Conservation (phyloP, 2,329 filamentous ascomycete species). For the Aspergillus caelatus region DNA sequence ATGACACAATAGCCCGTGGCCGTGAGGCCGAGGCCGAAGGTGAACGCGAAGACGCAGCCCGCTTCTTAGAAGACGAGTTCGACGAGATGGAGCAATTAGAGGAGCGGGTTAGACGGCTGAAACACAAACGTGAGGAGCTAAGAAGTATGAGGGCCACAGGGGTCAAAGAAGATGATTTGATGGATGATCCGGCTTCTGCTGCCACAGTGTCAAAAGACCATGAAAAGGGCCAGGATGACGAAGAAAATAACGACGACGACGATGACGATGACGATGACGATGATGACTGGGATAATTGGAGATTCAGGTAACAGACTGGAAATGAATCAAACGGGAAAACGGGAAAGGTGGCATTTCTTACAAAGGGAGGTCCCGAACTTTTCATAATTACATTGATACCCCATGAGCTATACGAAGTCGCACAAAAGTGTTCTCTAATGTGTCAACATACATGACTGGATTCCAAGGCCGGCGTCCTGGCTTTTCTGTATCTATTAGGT, state of each 20-base stretch:
- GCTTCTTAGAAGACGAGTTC: constrained; percentile 74
- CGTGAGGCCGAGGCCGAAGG: constrained; percentile 63
- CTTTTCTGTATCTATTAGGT: constrained; percentile 5
- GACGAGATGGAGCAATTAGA: constrained; percentile 83
- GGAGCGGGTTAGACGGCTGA: constrained; percentile 67
- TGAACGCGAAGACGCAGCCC: constrained; percentile 74
- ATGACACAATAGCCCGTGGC: constrained; percentile 42
- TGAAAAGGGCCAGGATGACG: constrained; percentile 40
- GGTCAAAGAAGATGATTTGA: constrained; percentile 27
- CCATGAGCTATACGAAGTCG: constrained; percentile 28
- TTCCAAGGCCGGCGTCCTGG: not conserved
- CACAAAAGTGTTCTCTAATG: constrained; percentile 18
- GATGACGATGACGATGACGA: constrained; percentile 58
- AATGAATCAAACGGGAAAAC: constrained; percentile 22
- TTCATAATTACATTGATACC: constrained; percentile 41
- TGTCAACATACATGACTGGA: constrained; percentile 12
- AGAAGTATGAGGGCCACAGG: constrained; percentile 44
- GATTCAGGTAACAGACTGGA: constrained; percentile 34
- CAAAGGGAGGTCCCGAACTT: constrained; percentile 27
- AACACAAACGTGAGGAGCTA: constrained; percentile 71
- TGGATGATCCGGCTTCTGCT: constrained; percentile 30
- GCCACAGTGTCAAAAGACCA: constrained; percentile 36
- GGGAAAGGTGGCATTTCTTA: constrained; percentile 28
- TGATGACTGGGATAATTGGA: constrained; percentile 50
- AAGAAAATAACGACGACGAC: constrained; percentile 30